Evolutionary conservation across 371 early-diverging fungal species (phyloP), one percentile per base, ranked within the genome.

Genomic region (Mucor velutinosus): DNA sequence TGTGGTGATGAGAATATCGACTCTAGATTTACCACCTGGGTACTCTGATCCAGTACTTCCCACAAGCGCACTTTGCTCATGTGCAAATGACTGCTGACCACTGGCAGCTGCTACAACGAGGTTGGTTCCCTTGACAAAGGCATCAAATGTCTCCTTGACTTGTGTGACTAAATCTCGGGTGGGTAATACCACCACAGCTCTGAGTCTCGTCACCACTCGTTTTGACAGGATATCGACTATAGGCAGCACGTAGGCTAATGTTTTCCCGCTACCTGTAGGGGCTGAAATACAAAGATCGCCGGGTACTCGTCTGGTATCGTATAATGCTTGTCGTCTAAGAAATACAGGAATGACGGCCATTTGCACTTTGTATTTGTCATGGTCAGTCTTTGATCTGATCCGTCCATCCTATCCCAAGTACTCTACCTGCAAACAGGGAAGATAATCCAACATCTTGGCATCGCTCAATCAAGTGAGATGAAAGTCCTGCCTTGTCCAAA

Each of bases 221-320:
- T 85, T 80, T 15, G 86, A 84, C 33, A 98, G 82, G 37, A 89
- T 87, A 49, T 78, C 94, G 23, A 99, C 87, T 59, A 99, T 94
- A 2, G 99, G 99, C 10, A 99, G 77, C 0, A 96, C 93, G 85
- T 97, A 99, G 0, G 98, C 97, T 57, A 98, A 82, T 0, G 99
- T 99, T 80, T 99, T 99, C 39, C 99, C 99, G 62, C 92, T 92
- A 43, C 97, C 97, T 0, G 97, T 97, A 1, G 97, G 94, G n/a
- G 97, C 94, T 14, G 96, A 94, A 19, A 97, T 93, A 74, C 95
- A 95, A 30, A 97, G 75, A 75, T 96, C 97, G 11, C 90, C 89
- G 1, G 86, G 87, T 8, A 79, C 76, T 37, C 76, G 72, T 25
- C 84, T 78, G 29, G 82, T 83, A 70, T 86, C 83, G 35, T 84